A percentile compares a stretch with the other conserved stretches of the same genome.
Conservation (phyloP, 176 grass and related monocot species). For the Cocos nucifera region DNA sequence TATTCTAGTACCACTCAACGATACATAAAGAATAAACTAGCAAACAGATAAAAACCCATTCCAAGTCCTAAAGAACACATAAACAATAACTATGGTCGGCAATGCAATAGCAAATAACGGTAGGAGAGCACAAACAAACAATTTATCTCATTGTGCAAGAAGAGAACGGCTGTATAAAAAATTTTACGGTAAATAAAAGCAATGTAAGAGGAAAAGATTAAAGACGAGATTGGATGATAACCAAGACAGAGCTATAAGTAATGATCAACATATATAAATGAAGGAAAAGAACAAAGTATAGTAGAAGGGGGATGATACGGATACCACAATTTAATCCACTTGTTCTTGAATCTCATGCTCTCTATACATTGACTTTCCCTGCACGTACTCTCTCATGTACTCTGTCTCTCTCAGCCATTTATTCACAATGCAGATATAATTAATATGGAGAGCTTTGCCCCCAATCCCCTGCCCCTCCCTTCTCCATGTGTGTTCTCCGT, state of each 20-base stretch:
- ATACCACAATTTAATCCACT: conserved; percentile 46
- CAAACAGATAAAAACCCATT: no score
- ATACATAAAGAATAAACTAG: no score
- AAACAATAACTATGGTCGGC: no score
- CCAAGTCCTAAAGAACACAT: no score
- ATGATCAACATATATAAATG: conserved; percentile 20
- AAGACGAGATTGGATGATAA: neutral
- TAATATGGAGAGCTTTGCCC: conserved; percentile 10
- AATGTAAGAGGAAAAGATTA: neutral
- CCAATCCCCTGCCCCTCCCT: conserved; percentile 12
- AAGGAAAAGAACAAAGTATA: conserved; percentile 33
- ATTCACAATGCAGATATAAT: conserved; percentile 78
- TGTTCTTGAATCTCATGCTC: conserved; percentile 36
- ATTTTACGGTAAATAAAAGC: no score
- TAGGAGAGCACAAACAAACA: no score
- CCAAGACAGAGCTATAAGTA: neutral
- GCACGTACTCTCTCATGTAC: conserved; percentile 56
- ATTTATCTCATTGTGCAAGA: no score
- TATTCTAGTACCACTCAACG: no score
- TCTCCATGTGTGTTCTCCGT: conserved; percentile 26
- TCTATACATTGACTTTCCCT: conserved; percentile 68
- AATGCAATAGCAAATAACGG: no score
- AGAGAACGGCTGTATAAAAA: no score
- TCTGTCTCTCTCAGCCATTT: conserved; percentile 50
- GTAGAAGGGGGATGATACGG: conserved; percentile 36